These are phyloP conservation scores for Nakaseomyces nivariensis DNA, from an alignment of 1,139 yeast genomes.

Conservation along the genomic window DNA sequence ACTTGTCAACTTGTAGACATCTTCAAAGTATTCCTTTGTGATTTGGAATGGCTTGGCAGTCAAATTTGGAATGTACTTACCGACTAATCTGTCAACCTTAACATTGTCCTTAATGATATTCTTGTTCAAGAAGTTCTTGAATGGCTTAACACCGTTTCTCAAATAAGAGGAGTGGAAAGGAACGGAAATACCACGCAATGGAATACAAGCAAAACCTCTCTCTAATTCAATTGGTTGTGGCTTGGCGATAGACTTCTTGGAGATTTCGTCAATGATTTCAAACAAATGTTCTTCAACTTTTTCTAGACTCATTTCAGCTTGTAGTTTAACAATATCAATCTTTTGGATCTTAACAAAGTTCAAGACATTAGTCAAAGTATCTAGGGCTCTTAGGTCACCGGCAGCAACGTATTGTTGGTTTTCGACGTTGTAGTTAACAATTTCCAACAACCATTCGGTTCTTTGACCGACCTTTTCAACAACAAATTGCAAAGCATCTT, in stretches of 20 bases:
- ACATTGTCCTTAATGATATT: slow-evolving; percentile 92
- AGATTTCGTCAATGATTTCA: slow-evolving; percentile 79
- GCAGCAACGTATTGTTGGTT: slow-evolving; percentile 98
- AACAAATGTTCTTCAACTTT: slow-evolving; percentile 77
- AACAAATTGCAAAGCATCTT: slow-evolving; percentile 88
- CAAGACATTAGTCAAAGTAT: slow-evolving; percentile 84
- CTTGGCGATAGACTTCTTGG: slow-evolving; percentile 71
- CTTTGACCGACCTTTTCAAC: slow-evolving; percentile 76
- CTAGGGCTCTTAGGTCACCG: slow-evolving; percentile 93
- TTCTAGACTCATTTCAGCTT: slow-evolving; percentile 71
- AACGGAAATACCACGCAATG: slow-evolving; percentile 95
- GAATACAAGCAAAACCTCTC: slow-evolving; percentile 97
- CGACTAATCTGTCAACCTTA: slow-evolving; percentile 85
- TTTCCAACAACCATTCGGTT: slow-evolving; percentile 91
- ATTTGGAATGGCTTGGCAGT: slow-evolving; percentile 96
- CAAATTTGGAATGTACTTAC: slow-evolving; percentile 95
- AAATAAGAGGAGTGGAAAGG: slow-evolving; percentile 98
- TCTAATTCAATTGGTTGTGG: slow-evolving; percentile 95
- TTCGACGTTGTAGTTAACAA: slow-evolving; percentile 96
- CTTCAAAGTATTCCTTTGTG: slow-evolving; percentile 93
- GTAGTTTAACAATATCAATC: slow-evolving; percentile 83
- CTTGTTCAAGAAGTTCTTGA: slow-evolving; percentile 94
- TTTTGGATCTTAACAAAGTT: slow-evolving; percentile 89
- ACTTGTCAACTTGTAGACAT: slow-evolving; percentile 83
- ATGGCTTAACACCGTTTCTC: slow-evolving; percentile 97